Conservation (phyloP, 2,329 filamentous ascomycete genomes). For the Aspergillus ochraceus region DNA sequence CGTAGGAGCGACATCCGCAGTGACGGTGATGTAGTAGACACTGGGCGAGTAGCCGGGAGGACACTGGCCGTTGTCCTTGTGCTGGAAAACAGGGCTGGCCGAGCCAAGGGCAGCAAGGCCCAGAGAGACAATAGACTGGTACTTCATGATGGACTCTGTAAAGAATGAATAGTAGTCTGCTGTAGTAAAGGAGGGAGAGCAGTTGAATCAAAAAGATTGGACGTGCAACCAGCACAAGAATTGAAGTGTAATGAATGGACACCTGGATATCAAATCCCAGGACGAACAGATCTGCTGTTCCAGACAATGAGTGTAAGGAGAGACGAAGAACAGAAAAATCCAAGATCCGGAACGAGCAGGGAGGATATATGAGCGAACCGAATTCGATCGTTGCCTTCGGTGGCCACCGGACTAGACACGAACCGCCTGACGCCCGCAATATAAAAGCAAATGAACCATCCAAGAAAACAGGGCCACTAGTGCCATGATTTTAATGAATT, state of each 20-base stretch:
- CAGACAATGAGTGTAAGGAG: constrained; percentile 21
- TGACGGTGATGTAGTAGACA: constrained; percentile 29
- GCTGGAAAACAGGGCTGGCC: constrained; percentile 20
- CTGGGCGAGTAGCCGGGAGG: constrained; percentile 28
- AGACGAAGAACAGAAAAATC: constrained; percentile 2
- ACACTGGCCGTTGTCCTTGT: constrained; percentile 21
- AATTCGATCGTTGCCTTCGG: not conserved
- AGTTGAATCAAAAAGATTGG: constrained; percentile 13
- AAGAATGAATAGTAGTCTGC: not conserved
- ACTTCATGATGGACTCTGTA: constrained; percentile 26
- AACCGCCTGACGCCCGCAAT: constrained; percentile 11
- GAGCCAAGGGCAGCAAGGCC: constrained; percentile 25
- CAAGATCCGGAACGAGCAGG: not conserved
- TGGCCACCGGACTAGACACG: not conserved
- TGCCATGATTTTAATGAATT: constrained; percentile 10
- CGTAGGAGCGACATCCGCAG: constrained; percentile 16
- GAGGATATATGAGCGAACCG: constrained; percentile 1
- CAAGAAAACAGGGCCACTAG: constrained; percentile 1
- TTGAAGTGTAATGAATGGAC: constrained; percentile 23
- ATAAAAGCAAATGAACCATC: constrained; percentile 16
- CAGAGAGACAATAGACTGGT: constrained; percentile 23
- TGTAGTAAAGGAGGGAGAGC: not conserved
- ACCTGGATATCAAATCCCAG: constrained; percentile 28
- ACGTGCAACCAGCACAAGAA: constrained; percentile 21
- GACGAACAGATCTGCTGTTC: constrained; percentile 22